Percentiles rank a stretch among this genome's conserved stretches.
phyloP scores from a whole-genome alignment of 2,329 filamentous ascomycete genomes.

The Lasiodiplodia citricola region DNA sequence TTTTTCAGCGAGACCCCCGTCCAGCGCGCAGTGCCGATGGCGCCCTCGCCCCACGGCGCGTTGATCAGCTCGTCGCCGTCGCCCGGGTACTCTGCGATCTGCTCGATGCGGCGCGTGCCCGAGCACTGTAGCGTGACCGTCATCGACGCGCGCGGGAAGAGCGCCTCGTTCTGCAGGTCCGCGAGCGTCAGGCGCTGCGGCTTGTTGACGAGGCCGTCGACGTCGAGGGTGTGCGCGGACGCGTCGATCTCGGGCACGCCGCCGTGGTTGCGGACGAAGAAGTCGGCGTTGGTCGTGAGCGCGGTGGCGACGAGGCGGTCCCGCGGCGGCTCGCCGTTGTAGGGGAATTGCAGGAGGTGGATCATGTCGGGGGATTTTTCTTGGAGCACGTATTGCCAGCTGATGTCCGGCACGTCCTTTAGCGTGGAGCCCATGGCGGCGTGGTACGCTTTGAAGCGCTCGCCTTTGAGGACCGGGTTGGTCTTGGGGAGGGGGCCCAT shows the following conservation, averaged over 20 bases:
- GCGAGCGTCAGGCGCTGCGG: slow-evolving; percentile 63
- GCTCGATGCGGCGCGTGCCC: slow-evolving; percentile 71
- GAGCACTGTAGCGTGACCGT: slow-evolving; percentile 70
- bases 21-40: slow-evolving; percentile 69
- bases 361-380: slow-evolving; percentile 55
- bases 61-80: slow-evolving; percentile 66
- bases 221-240: slow-evolving; percentile 57
- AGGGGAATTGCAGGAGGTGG: slow-evolving; percentile 55
- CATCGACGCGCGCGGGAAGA: slow-evolving; percentile 65
- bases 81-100: slow-evolving; percentile 68
- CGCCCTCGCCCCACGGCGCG: slow-evolving; percentile 56
- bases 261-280: slow-evolving; percentile 75
- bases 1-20: slow-evolving; percentile 70
- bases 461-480: slow-evolving; percentile 53
- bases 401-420: slow-evolving; percentile 60
- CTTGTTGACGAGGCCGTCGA: slow-evolving; percentile 67
- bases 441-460: slow-evolving; percentile 54
- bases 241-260: slow-evolving; percentile 70
- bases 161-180: slow-evolving; percentile 64
- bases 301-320: slow-evolving; percentile 61
- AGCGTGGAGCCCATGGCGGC: slow-evolving; percentile 49
- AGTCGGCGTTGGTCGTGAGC: slow-evolving; percentile 66
- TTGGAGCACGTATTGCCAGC: slow-evolving; percentile 51
- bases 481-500: slow-evolving; percentile 48
- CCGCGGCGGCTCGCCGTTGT: slow-evolving; percentile 53